Evolutionary conservation across 176 grass and related monocot genomes (phyloP).

Genomic region (Carex parvula): DNA sequence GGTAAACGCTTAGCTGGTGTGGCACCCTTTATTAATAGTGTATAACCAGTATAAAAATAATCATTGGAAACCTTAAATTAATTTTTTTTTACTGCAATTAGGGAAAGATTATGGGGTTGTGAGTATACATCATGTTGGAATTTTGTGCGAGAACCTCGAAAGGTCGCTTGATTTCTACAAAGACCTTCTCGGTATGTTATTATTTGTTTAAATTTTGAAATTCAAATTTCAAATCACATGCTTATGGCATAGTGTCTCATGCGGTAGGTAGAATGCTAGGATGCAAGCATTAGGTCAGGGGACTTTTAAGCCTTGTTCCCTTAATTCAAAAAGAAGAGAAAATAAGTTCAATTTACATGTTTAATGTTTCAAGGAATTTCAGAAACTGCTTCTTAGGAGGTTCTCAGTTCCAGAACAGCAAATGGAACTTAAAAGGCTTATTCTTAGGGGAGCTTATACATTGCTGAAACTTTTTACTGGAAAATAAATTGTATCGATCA

Average conservation of each 20-base stretch:
- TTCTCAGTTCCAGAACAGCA: not conserved
- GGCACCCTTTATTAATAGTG: not conserved
- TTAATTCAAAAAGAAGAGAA: not conserved
- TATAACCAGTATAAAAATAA: not conserved
- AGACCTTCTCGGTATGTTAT: slow-evolving; percentile 64
- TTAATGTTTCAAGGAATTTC: not conserved
- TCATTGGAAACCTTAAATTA: not conserved
- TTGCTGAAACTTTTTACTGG: not conserved
- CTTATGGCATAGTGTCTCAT: not conserved
- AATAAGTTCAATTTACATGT: not conserved
- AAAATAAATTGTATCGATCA: not conserved
- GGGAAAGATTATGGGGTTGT: slow-evolving; percentile 72
- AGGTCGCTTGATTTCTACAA: slow-evolving; percentile 88
- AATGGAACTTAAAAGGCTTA: not conserved
- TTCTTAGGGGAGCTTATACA: not conserved
- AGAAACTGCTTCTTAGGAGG: not conserved
- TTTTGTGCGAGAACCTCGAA: slow-evolving; percentile 91
- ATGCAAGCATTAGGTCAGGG: not conserved
- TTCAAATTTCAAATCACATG: not conserved
- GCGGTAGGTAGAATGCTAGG: not conserved
- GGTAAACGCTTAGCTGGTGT: not conserved
- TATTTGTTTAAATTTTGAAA: not conserved
- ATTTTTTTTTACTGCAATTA: not conserved
- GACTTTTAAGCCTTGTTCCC: not conserved
- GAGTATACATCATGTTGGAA: slow-evolving; percentile 92